A percentile compares a stretch with the other conserved stretches of the same genome.
phyloP scores from a whole-genome alignment of 345 rosid genomes.

The sweet orange (Citrus sinensis) region DVS_A1.0 CM039164.1:23376501-23377000 shows the following conservation, averaged over 20 bases:
- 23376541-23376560: background rate
- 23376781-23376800: background rate
- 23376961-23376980: constrained; percentile 97
- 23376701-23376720: background rate
- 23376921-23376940: constrained; percentile 91
- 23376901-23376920: constrained; percentile 90
- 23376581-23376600: background rate
- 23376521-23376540: background rate
- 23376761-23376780: background rate
- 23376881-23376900: constrained; percentile 95
- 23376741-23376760: background rate
- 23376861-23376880: constrained; percentile 97
- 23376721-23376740: background rate
- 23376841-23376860: constrained; percentile 98
- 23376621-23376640: background rate
- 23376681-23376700: background rate
- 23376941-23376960: constrained; percentile 91
- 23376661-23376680: background rate
- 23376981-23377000: constrained; percentile 72
- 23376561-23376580: background rate
- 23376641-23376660: background rate
- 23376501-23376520: background rate
- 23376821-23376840: constrained; percentile 83
- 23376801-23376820: constrained; percentile 95
- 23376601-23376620: background rate